These are phyloP conservation scores for Ogataea pini DNA, from an alignment of 805 yeast species.

Conservation along the genomic window DNA sequence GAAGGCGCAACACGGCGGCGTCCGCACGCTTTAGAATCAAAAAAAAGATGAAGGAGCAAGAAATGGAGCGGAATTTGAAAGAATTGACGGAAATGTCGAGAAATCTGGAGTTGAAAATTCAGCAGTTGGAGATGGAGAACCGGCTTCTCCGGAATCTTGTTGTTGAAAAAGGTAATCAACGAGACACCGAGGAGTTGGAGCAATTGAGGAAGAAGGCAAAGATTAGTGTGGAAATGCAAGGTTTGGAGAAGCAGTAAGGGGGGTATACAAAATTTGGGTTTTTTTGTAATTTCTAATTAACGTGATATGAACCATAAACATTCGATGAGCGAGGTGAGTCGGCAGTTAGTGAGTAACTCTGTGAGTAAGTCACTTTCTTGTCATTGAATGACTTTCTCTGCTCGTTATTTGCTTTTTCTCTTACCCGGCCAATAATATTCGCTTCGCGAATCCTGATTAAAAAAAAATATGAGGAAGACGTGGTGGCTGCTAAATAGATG, in stretches of 20 bases:
- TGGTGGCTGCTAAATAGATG: too few species aligned
- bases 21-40: constrained; percentile 90
- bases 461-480: too few species aligned
- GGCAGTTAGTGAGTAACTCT: too few species aligned
- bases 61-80: constrained; percentile 75
- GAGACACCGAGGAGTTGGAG: constrained; percentile 55
- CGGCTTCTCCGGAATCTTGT: constrained; percentile 79
- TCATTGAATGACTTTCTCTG: too few species aligned
- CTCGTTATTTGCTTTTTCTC: too few species aligned
- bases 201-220: constrained; percentile 49
- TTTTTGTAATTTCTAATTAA: too few species aligned
- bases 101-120: constrained; percentile 68
- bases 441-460: too few species aligned
- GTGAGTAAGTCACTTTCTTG: too few species aligned
- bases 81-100: constrained; percentile 70
- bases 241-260: background rate
- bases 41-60: constrained; percentile 90
- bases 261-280: too few species aligned
- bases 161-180: constrained; percentile 69
- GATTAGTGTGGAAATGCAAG: constrained; percentile 27
- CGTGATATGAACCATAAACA: too few species aligned
- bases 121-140: constrained; percentile 92
- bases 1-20: constrained; percentile 90
- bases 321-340: background rate
- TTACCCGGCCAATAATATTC: too few species aligned